Percentiles rank a stretch among this genome's conserved stretches.
Conservation (phyloP, 345 rosid genomes). For the Eucalyptus leucophloia region DNA sequence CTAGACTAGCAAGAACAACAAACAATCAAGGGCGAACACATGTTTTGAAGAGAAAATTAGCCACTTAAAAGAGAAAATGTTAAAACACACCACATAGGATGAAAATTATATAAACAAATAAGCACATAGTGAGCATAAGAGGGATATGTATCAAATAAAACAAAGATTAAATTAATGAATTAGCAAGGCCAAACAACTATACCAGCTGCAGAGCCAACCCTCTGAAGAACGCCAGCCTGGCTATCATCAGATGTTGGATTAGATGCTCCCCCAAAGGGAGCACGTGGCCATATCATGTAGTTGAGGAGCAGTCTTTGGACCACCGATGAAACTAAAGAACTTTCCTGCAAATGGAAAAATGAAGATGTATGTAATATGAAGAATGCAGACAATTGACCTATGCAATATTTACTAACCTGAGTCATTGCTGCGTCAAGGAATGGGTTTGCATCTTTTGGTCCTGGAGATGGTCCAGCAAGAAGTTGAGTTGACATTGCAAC, state of each 20-base stretch:
- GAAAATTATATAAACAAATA: neutral
- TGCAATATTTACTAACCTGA: slow-evolving; percentile 36
- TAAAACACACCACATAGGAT: neutral
- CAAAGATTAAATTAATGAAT: neutral
- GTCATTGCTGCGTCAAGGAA: slow-evolving; percentile 85
- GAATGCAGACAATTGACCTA: neutral
- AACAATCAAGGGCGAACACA: neutral
- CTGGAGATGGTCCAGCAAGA: slow-evolving; percentile 63
- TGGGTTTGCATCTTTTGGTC: slow-evolving; percentile 67
- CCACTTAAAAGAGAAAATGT: slow-evolving; percentile 1
- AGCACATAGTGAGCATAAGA: neutral
- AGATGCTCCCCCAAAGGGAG: slow-evolving; percentile 24
- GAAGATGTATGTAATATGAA: neutral
- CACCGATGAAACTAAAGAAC: slow-evolving; percentile 46
- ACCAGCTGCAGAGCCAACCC: slow-evolving; percentile 94
- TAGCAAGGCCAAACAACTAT: slow-evolving; percentile 2
- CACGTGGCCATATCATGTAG: slow-evolving; percentile 46
- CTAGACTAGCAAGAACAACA: neutral
- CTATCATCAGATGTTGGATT: slow-evolving; percentile 46
- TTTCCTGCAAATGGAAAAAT: slow-evolving; percentile 39
- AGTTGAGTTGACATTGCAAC: slow-evolving; percentile 93
- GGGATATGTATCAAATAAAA: neutral
- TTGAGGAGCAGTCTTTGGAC: slow-evolving; percentile 61
- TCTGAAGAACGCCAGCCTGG: slow-evolving; percentile 73
- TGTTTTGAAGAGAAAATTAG: neutral